phyloP scores from a whole-genome alignment of 2,329 filamentous ascomycete species.

The Verticillium zaregamsianum region DNA sequence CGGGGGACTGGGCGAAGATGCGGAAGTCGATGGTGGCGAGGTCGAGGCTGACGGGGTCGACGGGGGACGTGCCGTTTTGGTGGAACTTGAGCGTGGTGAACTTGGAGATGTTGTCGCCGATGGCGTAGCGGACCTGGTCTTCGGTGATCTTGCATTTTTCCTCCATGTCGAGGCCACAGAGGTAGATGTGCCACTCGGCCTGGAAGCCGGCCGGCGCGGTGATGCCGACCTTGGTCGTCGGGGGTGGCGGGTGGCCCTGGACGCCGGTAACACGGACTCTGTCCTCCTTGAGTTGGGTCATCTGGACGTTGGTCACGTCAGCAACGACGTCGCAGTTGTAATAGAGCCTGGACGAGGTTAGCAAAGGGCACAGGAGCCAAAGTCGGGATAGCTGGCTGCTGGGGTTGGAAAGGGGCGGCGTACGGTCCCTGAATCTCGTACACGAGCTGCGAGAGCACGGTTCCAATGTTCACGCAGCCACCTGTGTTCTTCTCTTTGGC shows the following conservation, averaged over 20 bases:
- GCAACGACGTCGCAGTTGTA: slow-evolving; percentile 45
- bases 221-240: slow-evolving; percentile 46
- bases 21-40: slow-evolving; percentile 40
- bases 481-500: slow-evolving; percentile 41
- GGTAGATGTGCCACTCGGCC: slow-evolving; percentile 38
- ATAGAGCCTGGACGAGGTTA: slow-evolving; percentile 24
- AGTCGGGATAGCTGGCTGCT: not conserved
- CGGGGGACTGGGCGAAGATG: slow-evolving; percentile 34
- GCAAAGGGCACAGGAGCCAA: not conserved
- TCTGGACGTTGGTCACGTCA: slow-evolving; percentile 26
- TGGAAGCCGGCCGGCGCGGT: slow-evolving; percentile 45
- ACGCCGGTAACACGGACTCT: slow-evolving; percentile 36
- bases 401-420: not conserved
- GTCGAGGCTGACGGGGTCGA: slow-evolving; percentile 34
- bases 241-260: slow-evolving; percentile 36
- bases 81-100: slow-evolving; percentile 48
- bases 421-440: slow-evolving; percentile 42
- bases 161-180: slow-evolving; percentile 41
- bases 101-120: slow-evolving; percentile 32
- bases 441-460: slow-evolving; percentile 39
- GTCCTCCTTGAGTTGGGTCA: slow-evolving; percentile 28
- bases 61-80: slow-evolving; percentile 18
- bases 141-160: slow-evolving; percentile 47
- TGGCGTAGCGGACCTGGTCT: slow-evolving; percentile 36
- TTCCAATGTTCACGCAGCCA: slow-evolving; percentile 31